A percentile compares a stretch with the other conserved stretches of the same genome.
These are phyloP conservation scores for Cercophora newfieldiana DNA, from an alignment of 495 filamentous ascomycete species.

Conservation along the genomic window DNA sequence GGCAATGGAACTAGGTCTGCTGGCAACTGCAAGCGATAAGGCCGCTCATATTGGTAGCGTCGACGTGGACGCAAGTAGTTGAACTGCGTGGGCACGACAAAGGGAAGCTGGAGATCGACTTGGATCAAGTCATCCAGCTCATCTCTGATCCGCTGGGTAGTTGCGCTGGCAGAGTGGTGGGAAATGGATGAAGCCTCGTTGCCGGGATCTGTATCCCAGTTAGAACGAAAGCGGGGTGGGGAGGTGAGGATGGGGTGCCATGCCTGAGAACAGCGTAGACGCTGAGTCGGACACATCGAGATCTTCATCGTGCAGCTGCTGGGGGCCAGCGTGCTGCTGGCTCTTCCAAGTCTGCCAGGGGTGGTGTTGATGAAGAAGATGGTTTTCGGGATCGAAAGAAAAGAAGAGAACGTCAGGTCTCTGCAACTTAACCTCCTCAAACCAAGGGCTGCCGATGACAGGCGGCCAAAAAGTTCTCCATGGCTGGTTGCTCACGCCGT, in stretches of 20 bases:
- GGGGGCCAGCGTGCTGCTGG: neutral
- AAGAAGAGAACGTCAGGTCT: neutral
- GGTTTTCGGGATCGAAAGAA: neutral
- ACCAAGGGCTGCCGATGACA: neutral
- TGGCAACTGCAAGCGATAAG: constrained; percentile 2
- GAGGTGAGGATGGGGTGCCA: too few relatives aligned
- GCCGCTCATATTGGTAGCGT: neutral
- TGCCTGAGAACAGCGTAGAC: neutral
- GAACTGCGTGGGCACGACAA: neutral
- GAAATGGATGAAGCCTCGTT: neutral
- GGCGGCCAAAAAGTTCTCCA: constrained; percentile 7
- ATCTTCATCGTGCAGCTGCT: neutral
- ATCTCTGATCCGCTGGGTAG: neutral
- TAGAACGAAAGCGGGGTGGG: neutral
- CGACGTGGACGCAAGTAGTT: constrained; percentile 1
- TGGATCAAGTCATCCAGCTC: constrained; percentile 3
- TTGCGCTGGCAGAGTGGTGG: neutral
- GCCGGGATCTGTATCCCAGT: neutral
- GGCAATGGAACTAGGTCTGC: neutral
- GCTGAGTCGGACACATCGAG: neutral
- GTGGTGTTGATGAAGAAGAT: constrained; percentile 1
- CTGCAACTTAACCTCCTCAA: neutral
- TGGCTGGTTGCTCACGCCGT: neutral
- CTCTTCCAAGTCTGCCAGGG: constrained; percentile 10
- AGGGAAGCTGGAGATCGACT: constrained; percentile 5